These are phyloP conservation scores for Vaccinium vitisidaea DNA, from an alignment of 148 eudicot species.

Conservation along the genomic window DNA sequence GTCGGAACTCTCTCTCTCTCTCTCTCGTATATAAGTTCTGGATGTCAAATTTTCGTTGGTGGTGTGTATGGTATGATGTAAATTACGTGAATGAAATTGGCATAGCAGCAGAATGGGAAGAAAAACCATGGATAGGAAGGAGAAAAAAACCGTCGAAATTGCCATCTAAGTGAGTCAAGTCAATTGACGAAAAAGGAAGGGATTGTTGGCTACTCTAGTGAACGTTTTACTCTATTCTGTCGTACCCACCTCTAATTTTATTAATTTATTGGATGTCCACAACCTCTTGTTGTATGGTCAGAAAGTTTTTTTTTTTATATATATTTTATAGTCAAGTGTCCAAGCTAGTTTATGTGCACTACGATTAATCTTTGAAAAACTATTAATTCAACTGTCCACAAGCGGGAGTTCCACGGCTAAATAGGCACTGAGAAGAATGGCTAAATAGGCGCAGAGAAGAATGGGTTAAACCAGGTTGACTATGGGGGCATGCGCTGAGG, in stretches of 20 bases:
- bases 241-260: neutral
- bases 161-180: neutral
- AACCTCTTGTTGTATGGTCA: neutral
- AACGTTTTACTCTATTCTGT: neutral
- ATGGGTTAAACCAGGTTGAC: too few species aligned
- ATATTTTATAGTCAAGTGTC: too few species aligned
- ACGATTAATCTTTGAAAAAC: too few species aligned
- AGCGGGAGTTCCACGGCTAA: too few species aligned
- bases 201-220: neutral
- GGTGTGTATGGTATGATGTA: neutral
- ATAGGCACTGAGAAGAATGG: too few species aligned
- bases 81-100: neutral
- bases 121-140: neutral
- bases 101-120: neutral
- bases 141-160: neutral
- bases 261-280: too few species aligned
- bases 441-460: too few species aligned
- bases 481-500: too few species aligned
- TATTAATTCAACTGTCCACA: too few species aligned
- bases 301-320: too few species aligned
- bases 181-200: neutral
- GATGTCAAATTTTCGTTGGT: neutral
- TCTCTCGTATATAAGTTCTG: neutral
- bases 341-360: too few species aligned
- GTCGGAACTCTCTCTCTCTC: neutral